Evolutionary conservation across 495 filamentous ascomycete genomes (phyloP).

Genomic region (Xylona heveae): DNA sequence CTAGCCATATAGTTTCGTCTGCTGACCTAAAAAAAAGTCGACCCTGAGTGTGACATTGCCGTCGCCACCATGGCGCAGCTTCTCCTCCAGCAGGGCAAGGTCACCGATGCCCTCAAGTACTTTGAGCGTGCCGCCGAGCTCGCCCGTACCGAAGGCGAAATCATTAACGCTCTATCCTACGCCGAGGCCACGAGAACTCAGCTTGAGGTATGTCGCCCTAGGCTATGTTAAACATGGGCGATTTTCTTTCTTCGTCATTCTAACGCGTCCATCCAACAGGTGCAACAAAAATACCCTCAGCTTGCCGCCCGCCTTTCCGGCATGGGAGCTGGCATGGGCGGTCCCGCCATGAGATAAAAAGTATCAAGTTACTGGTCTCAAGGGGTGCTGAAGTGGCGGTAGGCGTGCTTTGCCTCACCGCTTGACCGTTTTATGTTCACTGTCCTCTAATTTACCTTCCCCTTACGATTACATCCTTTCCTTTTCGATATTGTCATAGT

Average conservation of each 20-base stretch:
- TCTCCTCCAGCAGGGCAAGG: slow-evolving; percentile 94
- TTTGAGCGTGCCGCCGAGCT: slow-evolving; percentile 93
- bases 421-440: too few species aligned
- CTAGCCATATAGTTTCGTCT: slow-evolving; percentile 9
- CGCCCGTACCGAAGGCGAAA: slow-evolving; percentile 85
- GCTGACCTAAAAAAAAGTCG: slow-evolving; percentile 38
- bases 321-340: slow-evolving; percentile 31
- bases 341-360: slow-evolving; percentile 13
- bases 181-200: slow-evolving; percentile 94
- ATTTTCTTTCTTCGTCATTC: background rate
- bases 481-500: too few species aligned
- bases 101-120: slow-evolving; percentile 84
- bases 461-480: too few species aligned
- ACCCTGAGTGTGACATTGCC: slow-evolving; percentile 96
- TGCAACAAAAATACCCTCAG: slow-evolving; percentile 96
- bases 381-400: too few species aligned
- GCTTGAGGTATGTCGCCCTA: slow-evolving; percentile 33
- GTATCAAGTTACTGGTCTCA: too few species aligned
- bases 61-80: slow-evolving; percentile 98
- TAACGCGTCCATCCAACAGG: slow-evolving; percentile 17
- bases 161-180: slow-evolving; percentile 90
- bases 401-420: too few species aligned
- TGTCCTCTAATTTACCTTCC: too few species aligned
- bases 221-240: background rate
- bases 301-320: slow-evolving; percentile 63